Base-by-base conservation (phyloP, 225 moss, liverwort and hornwort genomes). In the Polytrichum commune region DNA sequence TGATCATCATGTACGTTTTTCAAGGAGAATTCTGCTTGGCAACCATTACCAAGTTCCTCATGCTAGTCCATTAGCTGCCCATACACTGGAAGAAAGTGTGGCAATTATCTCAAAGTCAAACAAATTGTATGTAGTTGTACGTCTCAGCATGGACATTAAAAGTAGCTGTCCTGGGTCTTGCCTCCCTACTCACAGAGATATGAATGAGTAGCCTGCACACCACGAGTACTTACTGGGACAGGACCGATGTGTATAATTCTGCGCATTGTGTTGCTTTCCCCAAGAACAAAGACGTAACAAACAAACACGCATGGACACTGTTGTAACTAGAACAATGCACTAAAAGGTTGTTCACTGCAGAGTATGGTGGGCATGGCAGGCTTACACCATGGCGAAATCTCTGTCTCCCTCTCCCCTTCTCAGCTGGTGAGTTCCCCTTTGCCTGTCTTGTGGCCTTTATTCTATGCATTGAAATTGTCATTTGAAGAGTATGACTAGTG, bases 1-100 rank as follows among this genome's bases (percentile, higher is more conserved):
- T 22, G 75, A 75, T 33, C 68, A 56, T 56, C n/a, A 75, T 23
- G 68, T 68, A 60, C 60, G 60, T 28, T 26, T 22, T 29, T 30
- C 7, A 16, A 29, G n/a, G 19, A 25, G 27, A 8, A 27, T 24
- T 29, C 18, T 33, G 6, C 38, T 35, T 67, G 29, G 19, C 4
- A 18, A 32, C n/a, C 32, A 53, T 46, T 33, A 7, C 38, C 23
- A 19, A 33, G 16, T 33, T 67, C 46, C n/a, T 33, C 6, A n/a
- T 67, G 20, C 18, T 33, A 7, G 66, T 66, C n/a, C 66, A 20
- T 46, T 26, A 53, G 22, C 26, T 54, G 54, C 54, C 23, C 24
- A 54, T 53, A 19, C 53, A 19, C n/a, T 22, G 56, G 29, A 55
- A 46, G 46, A 4, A 4, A 53, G 24, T 18, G 4, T 10, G 27